These are phyloP conservation scores for Pleomassaria siparia DNA, from an alignment of 2,329 filamentous ascomycete species.

Conservation along the genomic window DNA sequence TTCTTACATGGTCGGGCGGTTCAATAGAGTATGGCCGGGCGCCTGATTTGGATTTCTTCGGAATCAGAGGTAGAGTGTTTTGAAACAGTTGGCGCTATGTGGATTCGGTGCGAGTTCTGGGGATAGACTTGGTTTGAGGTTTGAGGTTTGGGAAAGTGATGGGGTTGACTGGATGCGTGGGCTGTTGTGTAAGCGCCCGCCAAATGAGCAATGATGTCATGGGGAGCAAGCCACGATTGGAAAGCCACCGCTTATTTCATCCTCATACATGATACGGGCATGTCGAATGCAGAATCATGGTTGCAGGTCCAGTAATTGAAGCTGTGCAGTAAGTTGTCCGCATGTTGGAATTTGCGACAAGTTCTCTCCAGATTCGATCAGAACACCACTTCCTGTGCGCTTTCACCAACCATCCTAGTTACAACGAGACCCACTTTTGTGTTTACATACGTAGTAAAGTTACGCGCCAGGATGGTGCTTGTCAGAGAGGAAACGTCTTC, in stretches of 20 bases:
- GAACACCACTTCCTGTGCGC: not conserved
- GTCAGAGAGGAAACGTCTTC: not conserved
- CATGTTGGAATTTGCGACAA: not conserved
- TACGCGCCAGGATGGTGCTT: constrained; percentile 1
- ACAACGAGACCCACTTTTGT: too few species aligned
- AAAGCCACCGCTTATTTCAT: not conserved
- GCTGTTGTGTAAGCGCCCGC: constrained; percentile 18
- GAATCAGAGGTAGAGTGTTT: constrained; percentile 10
- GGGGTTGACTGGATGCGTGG: constrained; percentile 17
- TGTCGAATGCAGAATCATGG: not conserved
- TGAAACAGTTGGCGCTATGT: constrained; percentile 26
- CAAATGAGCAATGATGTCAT: constrained; percentile 22
- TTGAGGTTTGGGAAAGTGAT: constrained; percentile 21
- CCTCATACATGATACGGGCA: not conserved
- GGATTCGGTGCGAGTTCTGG: constrained; percentile 8
- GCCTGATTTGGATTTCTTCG: not conserved
- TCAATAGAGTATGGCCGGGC: constrained; percentile 13
- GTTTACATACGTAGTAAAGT: too few species aligned
- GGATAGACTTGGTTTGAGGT: constrained; percentile 11
- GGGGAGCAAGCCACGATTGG: constrained; percentile 5
- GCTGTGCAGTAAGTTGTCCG: not conserved
- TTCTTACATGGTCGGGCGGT: constrained; percentile 21
- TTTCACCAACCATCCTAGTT: too few species aligned
- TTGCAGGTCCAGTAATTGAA: not conserved
- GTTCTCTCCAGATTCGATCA: too few species aligned